These are phyloP conservation scores for Pulveroboletus ravenelii DNA, from an alignment of 768 basidiomycete genomes.

Conservation along the genomic window DNA sequence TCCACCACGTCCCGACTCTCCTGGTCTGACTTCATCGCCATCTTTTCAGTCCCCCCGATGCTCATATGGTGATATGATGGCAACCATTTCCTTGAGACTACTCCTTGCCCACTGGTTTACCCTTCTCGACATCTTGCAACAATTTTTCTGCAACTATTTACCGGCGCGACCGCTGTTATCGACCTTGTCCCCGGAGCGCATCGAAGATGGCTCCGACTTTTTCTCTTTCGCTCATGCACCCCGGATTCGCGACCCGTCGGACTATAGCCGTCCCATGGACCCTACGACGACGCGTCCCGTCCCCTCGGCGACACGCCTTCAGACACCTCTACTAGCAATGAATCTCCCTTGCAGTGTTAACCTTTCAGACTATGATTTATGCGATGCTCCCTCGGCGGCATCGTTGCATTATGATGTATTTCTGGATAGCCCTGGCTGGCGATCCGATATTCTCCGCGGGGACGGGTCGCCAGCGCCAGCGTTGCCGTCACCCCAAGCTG, in stretches of 20 bases:
- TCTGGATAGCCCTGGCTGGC: conserved; percentile 1
- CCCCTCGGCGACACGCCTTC: conserved; percentile 4
- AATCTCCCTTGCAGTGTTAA: conserved; percentile 6
- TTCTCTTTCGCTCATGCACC: background rate
- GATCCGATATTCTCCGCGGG: background rate
- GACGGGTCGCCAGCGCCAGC: background rate
- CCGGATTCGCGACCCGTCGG: background rate
- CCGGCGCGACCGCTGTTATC: conserved; percentile 10
- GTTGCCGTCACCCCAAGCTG: background rate
- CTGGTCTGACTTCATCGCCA: too few relatives aligned
- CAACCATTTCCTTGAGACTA: background rate
- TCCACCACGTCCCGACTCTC: background rate
- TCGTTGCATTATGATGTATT: background rate
- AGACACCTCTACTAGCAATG: background rate
- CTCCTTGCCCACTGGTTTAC: conserved; percentile 14
- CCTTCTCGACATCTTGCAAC: conserved; percentile 11
- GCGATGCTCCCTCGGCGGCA: background rate
- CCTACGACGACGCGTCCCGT: too few relatives aligned
- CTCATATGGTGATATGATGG: background rate
- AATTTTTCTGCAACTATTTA: conserved; percentile 3
- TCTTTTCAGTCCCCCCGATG: too few relatives aligned
- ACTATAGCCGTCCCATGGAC: background rate
- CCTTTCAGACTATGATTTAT: background rate
- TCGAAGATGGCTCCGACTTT: background rate
- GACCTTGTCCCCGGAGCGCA: conserved; percentile 1